Evolutionary conservation across 441 rosid genomes (phyloP).

Genomic region (Codiaeum variegatum): DNA sequence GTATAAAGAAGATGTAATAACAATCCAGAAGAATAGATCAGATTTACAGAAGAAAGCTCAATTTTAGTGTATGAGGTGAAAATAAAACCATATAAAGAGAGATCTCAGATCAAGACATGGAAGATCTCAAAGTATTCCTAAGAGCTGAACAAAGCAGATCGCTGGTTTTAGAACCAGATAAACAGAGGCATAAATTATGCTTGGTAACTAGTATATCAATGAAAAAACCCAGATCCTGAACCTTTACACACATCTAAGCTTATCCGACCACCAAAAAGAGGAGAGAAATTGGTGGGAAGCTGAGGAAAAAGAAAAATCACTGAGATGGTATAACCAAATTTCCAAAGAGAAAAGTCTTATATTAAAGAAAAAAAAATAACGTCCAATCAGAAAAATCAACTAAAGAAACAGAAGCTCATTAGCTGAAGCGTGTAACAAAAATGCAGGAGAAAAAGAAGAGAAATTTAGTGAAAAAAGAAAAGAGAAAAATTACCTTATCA

Average conservation of each 20-base stretch:
- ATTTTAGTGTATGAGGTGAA: neutral
- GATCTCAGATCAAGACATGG: slow-evolving; percentile 15
- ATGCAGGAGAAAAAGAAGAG: neutral
- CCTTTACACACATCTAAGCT: neutral
- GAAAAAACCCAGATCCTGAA: slow-evolving; percentile 2
- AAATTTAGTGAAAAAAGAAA: neutral
- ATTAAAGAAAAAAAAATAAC: neutral
- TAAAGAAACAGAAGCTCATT: neutral
- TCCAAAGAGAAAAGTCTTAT: neutral
- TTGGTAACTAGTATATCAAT: neutral
- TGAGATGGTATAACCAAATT: neutral
- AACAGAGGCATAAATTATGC: neutral
- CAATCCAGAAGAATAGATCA: neutral
- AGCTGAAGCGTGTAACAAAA: neutral
- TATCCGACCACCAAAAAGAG: neutral
- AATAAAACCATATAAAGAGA: neutral
- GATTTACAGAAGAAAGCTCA: neutral
- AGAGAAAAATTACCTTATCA: slow-evolving; percentile 49
- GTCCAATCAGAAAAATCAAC: neutral
- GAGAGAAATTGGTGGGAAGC: neutral
- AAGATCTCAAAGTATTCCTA: neutral
- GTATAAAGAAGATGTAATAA: neutral
- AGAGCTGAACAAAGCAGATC: slow-evolving; percentile 5
- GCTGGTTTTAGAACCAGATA: neutral
- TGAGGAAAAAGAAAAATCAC: neutral